Evolutionary conservation across 1,284 basidiomycete genomes (phyloP).

Genomic region (Cryptococcus sp.): DNA sequence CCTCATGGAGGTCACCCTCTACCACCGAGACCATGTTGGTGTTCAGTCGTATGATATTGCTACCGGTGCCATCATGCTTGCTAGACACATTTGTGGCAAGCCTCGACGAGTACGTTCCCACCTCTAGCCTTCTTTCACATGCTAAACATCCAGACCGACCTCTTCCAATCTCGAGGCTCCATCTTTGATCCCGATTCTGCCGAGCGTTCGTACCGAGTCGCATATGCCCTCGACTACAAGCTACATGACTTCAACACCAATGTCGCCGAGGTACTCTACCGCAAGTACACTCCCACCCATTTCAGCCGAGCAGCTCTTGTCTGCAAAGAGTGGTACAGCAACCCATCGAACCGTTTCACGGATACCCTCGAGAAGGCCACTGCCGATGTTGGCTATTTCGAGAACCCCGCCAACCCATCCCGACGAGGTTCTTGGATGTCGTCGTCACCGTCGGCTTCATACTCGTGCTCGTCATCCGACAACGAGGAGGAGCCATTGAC

Average conservation of each 20-base stretch:
- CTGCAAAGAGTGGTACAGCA: slow-evolving; percentile 79
- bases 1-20: slow-evolving; percentile 96
- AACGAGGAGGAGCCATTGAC: slow-evolving; percentile 45
- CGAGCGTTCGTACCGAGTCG: slow-evolving; percentile 45
- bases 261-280: slow-evolving; percentile 87
- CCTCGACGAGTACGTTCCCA: slow-evolving; percentile 59
- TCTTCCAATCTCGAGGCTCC: not conserved
- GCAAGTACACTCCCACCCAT: slow-evolving; percentile 94
- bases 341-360: not conserved
- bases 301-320: slow-evolving; percentile 90
- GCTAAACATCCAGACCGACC: no score
- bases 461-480: slow-evolving; percentile 44
- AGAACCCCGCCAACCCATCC: slow-evolving; percentile 20
- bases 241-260: slow-evolving; percentile 80
- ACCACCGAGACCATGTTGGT: slow-evolving; percentile 91
- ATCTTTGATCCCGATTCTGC: not conserved
- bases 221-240: slow-evolving; percentile 77
- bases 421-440: slow-evolving; percentile 31
- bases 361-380: not conserved
- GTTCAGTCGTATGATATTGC: slow-evolving; percentile 83
- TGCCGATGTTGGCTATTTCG: slow-evolving; percentile 27
- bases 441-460: slow-evolving; percentile 34
- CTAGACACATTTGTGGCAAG: slow-evolving; percentile 79
- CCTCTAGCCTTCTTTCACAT: slow-evolving; percentile 1
- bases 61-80: slow-evolving; percentile 77